These are phyloP conservation scores for Pyricularia grisea DNA, from an alignment of 2,329 filamentous ascomycete genomes.

Conservation along the genomic window DNA sequence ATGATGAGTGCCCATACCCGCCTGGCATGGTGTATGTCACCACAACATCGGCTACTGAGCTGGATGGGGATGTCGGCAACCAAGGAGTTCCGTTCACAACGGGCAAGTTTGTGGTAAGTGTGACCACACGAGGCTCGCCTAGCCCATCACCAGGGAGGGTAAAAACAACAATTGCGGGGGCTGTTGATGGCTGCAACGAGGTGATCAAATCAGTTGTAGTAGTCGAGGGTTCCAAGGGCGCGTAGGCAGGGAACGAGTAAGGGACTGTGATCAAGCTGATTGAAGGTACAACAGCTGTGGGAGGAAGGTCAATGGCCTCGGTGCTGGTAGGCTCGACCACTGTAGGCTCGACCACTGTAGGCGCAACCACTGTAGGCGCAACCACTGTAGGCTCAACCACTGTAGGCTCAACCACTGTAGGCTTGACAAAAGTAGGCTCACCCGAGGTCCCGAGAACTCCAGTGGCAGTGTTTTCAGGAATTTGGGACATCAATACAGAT, in stretches of 20 bases:
- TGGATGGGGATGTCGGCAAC: not conserved
- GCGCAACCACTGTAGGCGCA: too few species aligned
- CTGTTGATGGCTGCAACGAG: not conserved
- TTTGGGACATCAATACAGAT: not conserved
- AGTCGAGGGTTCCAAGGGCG: not conserved
- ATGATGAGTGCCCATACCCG: conserved; percentile 3
- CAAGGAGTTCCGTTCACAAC: not conserved
- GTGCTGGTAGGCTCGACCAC: not conserved
- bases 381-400: not conserved
- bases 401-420: not conserved
- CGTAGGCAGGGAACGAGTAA: not conserved
- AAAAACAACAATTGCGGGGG: conserved; percentile 5
- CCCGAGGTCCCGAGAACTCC: not conserved
- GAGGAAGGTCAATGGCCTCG: not conserved
- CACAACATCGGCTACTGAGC: conserved; percentile 2
- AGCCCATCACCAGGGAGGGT: conserved; percentile 7
- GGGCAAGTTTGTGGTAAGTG: conserved; percentile 8
- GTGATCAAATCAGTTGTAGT: not conserved
- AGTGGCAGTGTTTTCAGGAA: not conserved
- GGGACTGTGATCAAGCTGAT: not conserved
- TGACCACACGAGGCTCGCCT: conserved; percentile 4
- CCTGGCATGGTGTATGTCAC: conserved; percentile 7
- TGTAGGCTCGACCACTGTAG: too few species aligned
- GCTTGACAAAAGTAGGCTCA: not conserved
- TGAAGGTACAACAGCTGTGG: not conserved